Base-by-base conservation (phyloP, 164 flowering plant species). In the Vitis vinifera region DNA sequence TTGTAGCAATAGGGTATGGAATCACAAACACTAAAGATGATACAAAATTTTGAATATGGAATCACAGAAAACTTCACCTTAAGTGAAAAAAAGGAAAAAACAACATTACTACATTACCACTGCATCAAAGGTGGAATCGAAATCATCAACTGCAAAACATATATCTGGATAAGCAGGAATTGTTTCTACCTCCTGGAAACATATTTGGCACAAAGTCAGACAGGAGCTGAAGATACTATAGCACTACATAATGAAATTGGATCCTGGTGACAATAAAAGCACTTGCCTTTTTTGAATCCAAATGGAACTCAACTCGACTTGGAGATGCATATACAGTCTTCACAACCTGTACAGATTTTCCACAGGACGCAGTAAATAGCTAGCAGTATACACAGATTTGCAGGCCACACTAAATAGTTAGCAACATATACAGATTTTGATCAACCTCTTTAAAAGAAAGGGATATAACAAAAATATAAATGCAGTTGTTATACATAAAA, bases 291-390 rank as follows among this genome's bases (percentile, higher is more conserved):
- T 75, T 86, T 19, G 98, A 83, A 75, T 96, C 98, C 89, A 93
- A 81, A 60, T 96, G 99, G 77, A 96, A 92, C 81, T 92, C 85
- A 63, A 96, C 86, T 71, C 98, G 93, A 72, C 97, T 96, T 56
- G 99, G 97, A 69, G 98, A 96, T 70, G 99, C 99, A 86, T 96
- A 96, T 52, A 96, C 98, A 68, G 95, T 91, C 80, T 93, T 96
- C 60, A 92, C 92, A 74, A 96, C 94, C 98, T 96, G 81, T 68
- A 79, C 4, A 71, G 15, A 63, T 15, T 37, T 37, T 52, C 15
- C 51, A 63, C 47, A 71, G 53, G 10, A 7, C 12, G 51, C 47
- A 55, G 3, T 57, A 13, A 56, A 55, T 75, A 23, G 29, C 10
- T 19, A 52, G 65, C 13, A 44, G 30, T 12, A 47, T 16, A 63